Evolutionary conservation across 257 asterid species (phyloP), one percentile per base, ranked within the genome.

Genomic region (Parsonsia alboflavescens): DNA sequence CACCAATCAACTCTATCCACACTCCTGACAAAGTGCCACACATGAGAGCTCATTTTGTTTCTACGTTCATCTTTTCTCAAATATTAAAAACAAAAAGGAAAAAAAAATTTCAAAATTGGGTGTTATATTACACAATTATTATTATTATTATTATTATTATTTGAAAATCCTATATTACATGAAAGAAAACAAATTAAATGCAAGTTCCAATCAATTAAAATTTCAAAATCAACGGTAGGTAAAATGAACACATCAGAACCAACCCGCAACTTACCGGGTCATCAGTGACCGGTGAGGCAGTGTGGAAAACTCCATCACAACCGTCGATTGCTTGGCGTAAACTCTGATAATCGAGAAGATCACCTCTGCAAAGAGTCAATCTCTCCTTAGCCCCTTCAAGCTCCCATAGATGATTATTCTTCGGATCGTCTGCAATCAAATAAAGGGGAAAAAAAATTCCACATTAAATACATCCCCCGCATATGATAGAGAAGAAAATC

Each of bases 251-350:
- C 61, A 30, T 46, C 1, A 22, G 36, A 21, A 26, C 4, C 33
- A 73, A 22, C 30, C 8, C 0, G 0, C 0, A 26, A 77, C 96
- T 77, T 78, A 92, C 99, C 0, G 98, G 98, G 82, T 92, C 98
- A 82, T 85, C 86, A 0, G 97, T 92, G 41, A 94, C 97, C 0
- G 99, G 99, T 33, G 97, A 94, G 7, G 99, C 99, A 21, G 97
- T 94, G 84, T 94, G 99, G 87, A 94, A 92, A 78, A 94, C 97
- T 6, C 99, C 99, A 74, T 89, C 96, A 81, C 99, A 92, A 65
- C 97, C 97, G 54, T 85, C 79, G 81, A 94, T 94, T 56, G 97
- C 97, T 64, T 82, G 89, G 26, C 81, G 82, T 69, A 94, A 82
- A 62, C 96, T 89, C 76, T 84, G 86, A 24, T 90, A 90, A 79